Evolutionary conservation across 179 eudicot species (phyloP).

Genomic region (Gypsophila paniculata): DNA sequence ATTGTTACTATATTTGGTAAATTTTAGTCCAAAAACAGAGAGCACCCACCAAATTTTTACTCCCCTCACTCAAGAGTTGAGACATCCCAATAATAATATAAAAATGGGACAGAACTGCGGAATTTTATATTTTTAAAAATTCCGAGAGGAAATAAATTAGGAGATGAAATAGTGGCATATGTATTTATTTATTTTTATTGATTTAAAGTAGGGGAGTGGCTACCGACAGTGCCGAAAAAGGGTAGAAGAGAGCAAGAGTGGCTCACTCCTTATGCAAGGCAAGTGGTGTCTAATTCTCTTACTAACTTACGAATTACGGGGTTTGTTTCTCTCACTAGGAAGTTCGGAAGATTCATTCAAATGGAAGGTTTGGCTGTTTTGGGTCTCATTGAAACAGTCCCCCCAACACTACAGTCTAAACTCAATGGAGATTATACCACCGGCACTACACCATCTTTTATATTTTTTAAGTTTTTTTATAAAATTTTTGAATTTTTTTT

Average conservation of each 20-base stretch:
- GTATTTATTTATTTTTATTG: not conserved
- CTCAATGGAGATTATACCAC: no score
- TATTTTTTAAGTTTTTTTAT: no score
- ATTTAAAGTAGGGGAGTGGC: not conserved
- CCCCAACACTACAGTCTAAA: conserved; percentile 29
- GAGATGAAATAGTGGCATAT: not conserved
- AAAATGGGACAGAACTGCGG: no score
- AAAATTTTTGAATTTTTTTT: no score
- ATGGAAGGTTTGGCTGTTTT: conserved; percentile 31
- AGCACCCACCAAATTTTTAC: not conserved
- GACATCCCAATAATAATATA: no score
- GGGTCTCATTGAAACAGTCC: conserved; percentile 24
- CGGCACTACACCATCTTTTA: no score
- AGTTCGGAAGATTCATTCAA: conserved; percentile 39
- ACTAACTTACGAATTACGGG: no score
- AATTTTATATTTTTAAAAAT: not conserved
- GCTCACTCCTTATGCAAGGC: not conserved
- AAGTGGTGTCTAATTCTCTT: not conserved
- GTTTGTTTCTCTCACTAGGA: conserved; percentile 30
- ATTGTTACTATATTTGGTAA: not conserved
- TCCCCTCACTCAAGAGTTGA: no score
- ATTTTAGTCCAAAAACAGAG: not conserved
- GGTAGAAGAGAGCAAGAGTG: conserved; percentile 10
- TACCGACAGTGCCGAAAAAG: conserved; percentile 29
- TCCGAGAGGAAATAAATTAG: not conserved